Evolutionary conservation across 2,329 filamentous ascomycete species (phyloP).

Genomic region (Monilinia fructigena): DNA sequence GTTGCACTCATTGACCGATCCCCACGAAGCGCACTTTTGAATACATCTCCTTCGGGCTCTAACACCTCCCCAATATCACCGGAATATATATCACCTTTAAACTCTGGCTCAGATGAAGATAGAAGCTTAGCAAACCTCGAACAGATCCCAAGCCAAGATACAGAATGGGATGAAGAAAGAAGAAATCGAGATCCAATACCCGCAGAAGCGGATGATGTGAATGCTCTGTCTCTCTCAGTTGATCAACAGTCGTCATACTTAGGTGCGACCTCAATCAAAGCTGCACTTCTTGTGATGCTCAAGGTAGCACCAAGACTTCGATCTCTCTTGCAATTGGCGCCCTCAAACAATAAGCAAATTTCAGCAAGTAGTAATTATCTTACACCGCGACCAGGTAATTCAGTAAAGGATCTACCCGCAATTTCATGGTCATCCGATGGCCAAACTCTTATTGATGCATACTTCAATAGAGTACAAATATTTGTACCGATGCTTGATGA

Average conservation of each 20-base stretch:
- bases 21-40: slow-evolving; percentile 36
- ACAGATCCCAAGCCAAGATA: slow-evolving; percentile 64
- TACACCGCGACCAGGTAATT: slow-evolving; percentile 39
- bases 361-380: slow-evolving; percentile 33
- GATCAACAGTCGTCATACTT: slow-evolving; percentile 67
- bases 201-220: slow-evolving; percentile 69
- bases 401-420: slow-evolving; percentile 39
- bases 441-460: slow-evolving; percentile 69
- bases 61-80: slow-evolving; percentile 51
- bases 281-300: slow-evolving; percentile 67
- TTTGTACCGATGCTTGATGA: slow-evolving; percentile 75
- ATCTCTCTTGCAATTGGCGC: slow-evolving; percentile 48
- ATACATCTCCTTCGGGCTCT: slow-evolving; percentile 54
- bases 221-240: slow-evolving; percentile 59
- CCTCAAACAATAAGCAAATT: slow-evolving; percentile 31
- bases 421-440: slow-evolving; percentile 63
- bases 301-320: slow-evolving; percentile 52
- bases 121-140: slow-evolving; percentile 56
- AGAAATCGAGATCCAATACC: slow-evolving; percentile 55
- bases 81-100: slow-evolving; percentile 51
- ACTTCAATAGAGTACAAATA: slow-evolving; percentile 70
- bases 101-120: slow-evolving; percentile 49
- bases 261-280: slow-evolving; percentile 73
- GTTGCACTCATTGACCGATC: slow-evolving; percentile 55
- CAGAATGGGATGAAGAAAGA: slow-evolving; percentile 66